Evolutionary conservation across 441 rosid species (phyloP), one percentile per base, ranked within the genome.

Genomic region (Pelargonium myrrhifolium): DNA sequence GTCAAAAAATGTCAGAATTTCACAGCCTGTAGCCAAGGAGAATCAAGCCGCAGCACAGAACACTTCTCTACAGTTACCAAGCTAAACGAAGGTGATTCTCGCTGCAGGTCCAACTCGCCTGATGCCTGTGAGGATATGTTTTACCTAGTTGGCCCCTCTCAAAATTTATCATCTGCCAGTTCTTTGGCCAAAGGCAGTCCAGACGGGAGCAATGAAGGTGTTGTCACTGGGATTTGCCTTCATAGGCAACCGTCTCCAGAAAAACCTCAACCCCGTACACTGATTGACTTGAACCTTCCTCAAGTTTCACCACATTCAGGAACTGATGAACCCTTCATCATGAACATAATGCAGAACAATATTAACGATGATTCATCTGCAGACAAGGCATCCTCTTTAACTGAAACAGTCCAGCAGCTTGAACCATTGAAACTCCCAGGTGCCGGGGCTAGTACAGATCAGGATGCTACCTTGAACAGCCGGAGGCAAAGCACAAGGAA

Each of bases 281-380:
- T 72, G 66, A 79, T 88, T 18, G 86, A 88, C 75, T 77, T 85
- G 78, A 90, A 85, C 65, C 65, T 84, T 47, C 84, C 87, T 40
- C 85, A 75, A 65, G 75, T 80, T 64, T 77, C 84, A 69, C 67
- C 74, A 39, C 85, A 80, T 65, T 70, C 65, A 20, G 84, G 67
- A 72, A 65, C 55, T 62, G 72, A 71, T 20, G 83, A 74, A 68
- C 76, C 72, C 49, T 62, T 72, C 55, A 62, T 40, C 55, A 42
- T 62, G n/a, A 78, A 77, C 64, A 62, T 62, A 28, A 65, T 65
- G 68, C 80, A 75, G 56, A 77, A 63, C 45, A 69, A 77, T 68
- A 35, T 6, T 6, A 35, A 58, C 7, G 83, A 77, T 45, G 74
- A 75, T 72, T 68, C 72, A 11, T 63, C 75, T 69, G 66, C 75